Evolutionary conservation across 2,329 filamentous ascomycete genomes (phyloP), one percentile per base, ranked within the genome.

Genomic region (Claviceps africana): DNA sequence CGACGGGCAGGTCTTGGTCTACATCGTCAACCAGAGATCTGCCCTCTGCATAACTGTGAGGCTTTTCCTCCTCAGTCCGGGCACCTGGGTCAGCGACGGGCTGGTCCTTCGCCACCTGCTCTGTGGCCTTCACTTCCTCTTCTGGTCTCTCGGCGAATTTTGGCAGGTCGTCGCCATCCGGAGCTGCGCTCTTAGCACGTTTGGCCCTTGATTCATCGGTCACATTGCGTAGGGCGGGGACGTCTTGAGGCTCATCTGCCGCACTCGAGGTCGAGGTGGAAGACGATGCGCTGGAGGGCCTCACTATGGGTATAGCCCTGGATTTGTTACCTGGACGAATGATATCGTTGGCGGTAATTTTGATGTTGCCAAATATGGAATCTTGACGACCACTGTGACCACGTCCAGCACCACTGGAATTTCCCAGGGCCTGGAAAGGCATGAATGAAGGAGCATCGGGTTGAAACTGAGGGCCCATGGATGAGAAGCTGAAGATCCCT

Each of bases 251-350:
- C n/a, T 55, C 54, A 19, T 59, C 54, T 4, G 50, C 51, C 33
- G 33, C 31, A n/a, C 47, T n/a, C 25, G 65, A 62, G 17, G 67
- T 63, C 2, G 65, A 67, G 52, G 56, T 71, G 65, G 58, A 28
- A 25, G 42, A 9, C 8, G 42, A 72, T 71, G 56, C 68, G 59
- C 73, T 81, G 53, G 81, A 74, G 1, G 86, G 86, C 40, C 75
- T 76, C 10, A 91, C 69, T 56, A 95, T 94, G 0, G 89, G 86
- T 51, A 95, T 78, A 10, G 88, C 88, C 69, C 93, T 96, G 4
- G 83, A 87, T 59, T 81, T 82, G 68, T 86, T 88, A 0, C 70
- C 65, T 7, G 83, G 77, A 60, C 85, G 85, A 30, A 79, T 69
- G 48, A 81, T 75, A 22, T 87, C 82, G 15, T 76, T 74, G 33